These are phyloP conservation scores for Citrus sp. DNA, from an alignment of 345 rosid genomes.

Conservation along the genomic window DNA sequence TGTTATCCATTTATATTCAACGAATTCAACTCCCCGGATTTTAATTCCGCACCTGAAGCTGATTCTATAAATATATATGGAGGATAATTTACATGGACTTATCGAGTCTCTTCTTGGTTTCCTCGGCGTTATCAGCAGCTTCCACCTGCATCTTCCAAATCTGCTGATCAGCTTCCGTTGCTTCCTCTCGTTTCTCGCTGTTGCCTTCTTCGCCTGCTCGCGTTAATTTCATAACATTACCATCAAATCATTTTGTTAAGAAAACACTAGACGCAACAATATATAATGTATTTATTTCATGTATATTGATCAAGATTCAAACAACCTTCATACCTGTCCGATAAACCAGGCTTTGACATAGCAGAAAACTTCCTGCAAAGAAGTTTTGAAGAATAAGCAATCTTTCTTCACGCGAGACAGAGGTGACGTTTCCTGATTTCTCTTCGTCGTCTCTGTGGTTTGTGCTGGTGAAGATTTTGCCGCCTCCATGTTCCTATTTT, in stretches of 20 bases:
- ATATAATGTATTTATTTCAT: neutral
- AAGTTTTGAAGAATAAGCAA: slow-evolving; percentile 38
- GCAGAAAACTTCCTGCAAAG: slow-evolving; percentile 45
- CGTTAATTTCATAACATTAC: neutral
- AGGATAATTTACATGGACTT: neutral
- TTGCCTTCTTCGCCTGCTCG: slow-evolving; percentile 47
- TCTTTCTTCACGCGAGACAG: slow-evolving; percentile 29
- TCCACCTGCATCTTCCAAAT: slow-evolving; percentile 57
- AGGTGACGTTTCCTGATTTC: slow-evolving; percentile 19
- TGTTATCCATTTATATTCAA: neutral
- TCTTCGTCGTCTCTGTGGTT: neutral
- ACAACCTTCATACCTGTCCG: slow-evolving; percentile 27
- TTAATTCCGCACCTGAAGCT: too few relatives aligned
- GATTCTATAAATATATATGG: neutral
- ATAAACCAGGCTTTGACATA: slow-evolving; percentile 46
- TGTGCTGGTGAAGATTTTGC: slow-evolving; percentile 14
- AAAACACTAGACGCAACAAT: neutral
- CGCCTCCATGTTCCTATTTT: slow-evolving; percentile 25
- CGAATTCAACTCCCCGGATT: too few relatives aligned
- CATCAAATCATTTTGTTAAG: neutral
- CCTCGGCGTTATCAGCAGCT: slow-evolving; percentile 59
- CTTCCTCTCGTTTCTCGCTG: slow-evolving; percentile 60
- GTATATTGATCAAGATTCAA: neutral
- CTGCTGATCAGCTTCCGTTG: slow-evolving; percentile 42
- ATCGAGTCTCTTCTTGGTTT: slow-evolving; percentile 37